Conservation (phyloP, 1,139 yeast genomes). For the Hyphopichia buzzinii region DNA sequence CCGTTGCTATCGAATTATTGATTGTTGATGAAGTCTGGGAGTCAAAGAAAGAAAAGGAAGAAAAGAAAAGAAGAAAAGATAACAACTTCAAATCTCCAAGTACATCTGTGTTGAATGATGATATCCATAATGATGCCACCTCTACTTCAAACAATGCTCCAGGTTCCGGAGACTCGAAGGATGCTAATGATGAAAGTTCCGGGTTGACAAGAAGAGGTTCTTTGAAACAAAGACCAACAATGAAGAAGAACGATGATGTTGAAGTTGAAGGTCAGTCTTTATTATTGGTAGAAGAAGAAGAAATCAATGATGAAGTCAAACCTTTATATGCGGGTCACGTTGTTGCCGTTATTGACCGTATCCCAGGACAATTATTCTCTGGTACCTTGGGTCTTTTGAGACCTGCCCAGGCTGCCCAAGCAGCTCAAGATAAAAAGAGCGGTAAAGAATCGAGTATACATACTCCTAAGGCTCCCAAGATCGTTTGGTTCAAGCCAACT, state of each 20-base stretch:
- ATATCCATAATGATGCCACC: slow-evolving; percentile 70
- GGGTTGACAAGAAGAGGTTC: slow-evolving; percentile 82
- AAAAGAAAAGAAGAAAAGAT: slow-evolving; percentile 91
- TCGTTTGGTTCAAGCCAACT: slow-evolving; percentile 98
- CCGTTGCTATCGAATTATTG: slow-evolving; percentile 90
- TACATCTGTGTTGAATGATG: slow-evolving; percentile 50
- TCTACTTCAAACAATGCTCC: slow-evolving; percentile 13
- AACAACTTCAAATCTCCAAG: slow-evolving; percentile 34
- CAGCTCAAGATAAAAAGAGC: slow-evolving; percentile 64
- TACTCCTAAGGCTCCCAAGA: slow-evolving; percentile 71
- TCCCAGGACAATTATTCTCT: slow-evolving; percentile 92
- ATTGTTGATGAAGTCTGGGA: slow-evolving; percentile 98
- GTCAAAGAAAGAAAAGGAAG: slow-evolving; percentile 93
- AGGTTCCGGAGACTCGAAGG: slow-evolving; percentile 11
- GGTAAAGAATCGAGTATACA: slow-evolving; percentile 50
- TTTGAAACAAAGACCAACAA: slow-evolving; percentile 93
- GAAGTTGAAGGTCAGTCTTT: slow-evolving; percentile 98
- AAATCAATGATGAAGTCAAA: slow-evolving; percentile 85
- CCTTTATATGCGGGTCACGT: slow-evolving; percentile 98
- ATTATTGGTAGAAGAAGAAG: slow-evolving; percentile 90
- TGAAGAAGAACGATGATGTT: slow-evolving; percentile 96
- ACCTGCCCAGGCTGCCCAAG: slow-evolving; percentile 94
- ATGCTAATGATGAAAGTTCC: slow-evolving; percentile 18
- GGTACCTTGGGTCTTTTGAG: slow-evolving; percentile 92
- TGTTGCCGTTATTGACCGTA: slow-evolving; percentile 95